A percentile compares a stretch with the other conserved stretches of the same genome.
These are phyloP conservation scores for Paspalum vaginatum DNA, from an alignment of 176 grass and related monocot species.

Conservation along the genomic window DNA sequence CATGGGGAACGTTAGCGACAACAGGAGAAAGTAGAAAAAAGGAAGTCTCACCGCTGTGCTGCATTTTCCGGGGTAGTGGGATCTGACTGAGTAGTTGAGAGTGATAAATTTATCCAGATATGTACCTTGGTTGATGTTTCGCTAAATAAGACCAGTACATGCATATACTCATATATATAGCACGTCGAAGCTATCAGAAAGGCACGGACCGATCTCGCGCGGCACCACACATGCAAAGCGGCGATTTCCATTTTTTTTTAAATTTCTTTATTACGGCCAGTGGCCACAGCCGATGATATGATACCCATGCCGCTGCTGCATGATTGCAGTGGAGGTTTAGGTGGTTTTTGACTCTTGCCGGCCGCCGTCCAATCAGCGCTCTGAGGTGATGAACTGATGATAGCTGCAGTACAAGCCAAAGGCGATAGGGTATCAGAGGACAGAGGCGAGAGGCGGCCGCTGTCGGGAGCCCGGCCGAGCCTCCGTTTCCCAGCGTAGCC, in stretches of 20 bases:
- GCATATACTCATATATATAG: too few relatives aligned
- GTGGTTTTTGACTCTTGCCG: conserved; percentile 20
- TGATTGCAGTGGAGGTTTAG: neutral
- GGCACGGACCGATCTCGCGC: neutral
- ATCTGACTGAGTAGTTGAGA: neutral
- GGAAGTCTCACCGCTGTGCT: neutral
- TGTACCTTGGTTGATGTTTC: neutral
- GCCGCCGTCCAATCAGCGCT: conserved; percentile 16
- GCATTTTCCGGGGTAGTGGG: neutral
- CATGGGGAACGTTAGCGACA: too few relatives aligned
- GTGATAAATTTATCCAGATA: conserved; percentile 2
- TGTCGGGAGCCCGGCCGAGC: neutral
- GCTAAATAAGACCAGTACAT: neutral
- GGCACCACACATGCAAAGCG: neutral
- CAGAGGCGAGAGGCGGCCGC: neutral
- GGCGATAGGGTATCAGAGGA: conserved; percentile 34
- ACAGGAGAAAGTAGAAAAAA: too few relatives aligned
- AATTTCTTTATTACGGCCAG: too few relatives aligned
- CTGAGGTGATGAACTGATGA: neutral
- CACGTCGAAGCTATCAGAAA: conserved; percentile 9
- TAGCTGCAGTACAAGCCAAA: conserved; percentile 30
- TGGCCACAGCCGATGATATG: too few relatives aligned
- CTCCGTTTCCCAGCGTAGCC: conserved; percentile 20
- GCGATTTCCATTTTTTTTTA: too few relatives aligned
- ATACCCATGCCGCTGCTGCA: neutral